Base-by-base conservation (phyloP, 495 filamentous ascomycete species). In the Xylaria longipes region DNA sequence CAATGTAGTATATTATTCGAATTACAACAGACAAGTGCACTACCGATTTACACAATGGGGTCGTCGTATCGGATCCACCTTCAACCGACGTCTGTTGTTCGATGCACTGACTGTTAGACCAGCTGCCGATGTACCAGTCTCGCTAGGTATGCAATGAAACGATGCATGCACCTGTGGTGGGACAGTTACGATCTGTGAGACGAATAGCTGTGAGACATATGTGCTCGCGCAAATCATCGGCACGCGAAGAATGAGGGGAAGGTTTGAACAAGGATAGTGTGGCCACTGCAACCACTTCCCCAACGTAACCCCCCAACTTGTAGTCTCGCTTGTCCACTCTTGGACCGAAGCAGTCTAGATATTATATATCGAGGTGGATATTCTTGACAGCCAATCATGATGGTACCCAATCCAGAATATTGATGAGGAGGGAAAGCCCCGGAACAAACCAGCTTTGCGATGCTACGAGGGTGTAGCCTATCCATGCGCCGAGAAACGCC, bases 181-280 rank as follows among this genome's bases (percentile, higher is more conserved):
- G 8, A 56, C 52, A 15, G 52, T 17, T 31, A 37, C 15, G 54
- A 35, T 31, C 14, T 8, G 17, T n/a, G 20, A 1, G 57, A 60
- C 57, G 33, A 60, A 22, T 60, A 11, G 57, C 57, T 37, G 17
- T n/a, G 25, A 37, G 22, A n/a, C n/a, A n/a, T 8, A 12, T 46
- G 17, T 65, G 27, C 11, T 31, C 25, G 22, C 25, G 45, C 31
- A 15, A 37, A 65, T 65, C 45, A 33, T 50, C 29, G 63, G 45
- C 29, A 27, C 29, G 45, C 25, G 63, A 35, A 31, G 27, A 37
- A 65, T 50, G 63, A 65, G 43, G 45, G 45, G 45, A 48, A 48
- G 37, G 2, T 25, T 22, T 14, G 4, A 12, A 11, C 22, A 25
- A 37, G 60, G 33, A 37, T 48, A 45, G 20, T 46, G 20, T 25